Percentiles rank a stretch among this genome's conserved stretches.
Evolutionary conservation across 495 filamentous ascomycete genomes (phyloP).

Genomic region (Xeromyces bisporus): DNA sequence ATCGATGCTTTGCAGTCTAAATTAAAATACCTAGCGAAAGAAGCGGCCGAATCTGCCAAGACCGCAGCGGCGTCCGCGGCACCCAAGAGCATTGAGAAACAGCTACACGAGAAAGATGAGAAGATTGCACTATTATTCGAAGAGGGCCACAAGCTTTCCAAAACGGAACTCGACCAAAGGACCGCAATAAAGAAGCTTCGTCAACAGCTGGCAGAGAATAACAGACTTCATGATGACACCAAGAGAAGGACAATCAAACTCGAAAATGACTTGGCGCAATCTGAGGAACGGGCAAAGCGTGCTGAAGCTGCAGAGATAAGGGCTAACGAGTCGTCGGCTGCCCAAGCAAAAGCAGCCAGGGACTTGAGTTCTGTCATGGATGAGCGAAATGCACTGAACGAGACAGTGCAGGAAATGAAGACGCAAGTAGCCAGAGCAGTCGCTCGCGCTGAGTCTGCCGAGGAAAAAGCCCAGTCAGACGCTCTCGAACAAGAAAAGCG

Average conservation of each 20-base stretch:
- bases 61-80: constrained; percentile 42
- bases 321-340: constrained; percentile 44
- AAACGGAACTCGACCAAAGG: constrained; percentile 67
- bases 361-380: constrained; percentile 50
- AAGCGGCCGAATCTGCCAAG: constrained; percentile 55
- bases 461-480: constrained; percentile 48
- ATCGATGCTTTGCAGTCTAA: constrained; percentile 89
- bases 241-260: constrained; percentile 47
- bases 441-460: constrained; percentile 47
- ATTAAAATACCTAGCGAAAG: constrained; percentile 67
- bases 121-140: constrained; percentile 78
- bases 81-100: constrained; percentile 51
- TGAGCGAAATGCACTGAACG: constrained; percentile 50
- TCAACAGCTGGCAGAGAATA: constrained; percentile 42
- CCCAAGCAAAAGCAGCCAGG: constrained; percentile 47
- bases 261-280: constrained; percentile 40
- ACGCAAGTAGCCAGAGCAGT: constrained; percentile 51
- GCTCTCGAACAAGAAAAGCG: constrained; percentile 53
- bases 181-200: constrained; percentile 73
- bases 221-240: constrained; percentile 26
- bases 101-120: constrained; percentile 75
- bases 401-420: constrained; percentile 51
- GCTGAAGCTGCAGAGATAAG: constrained; percentile 51
- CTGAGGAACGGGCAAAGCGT: constrained; percentile 42
- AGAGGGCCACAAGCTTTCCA: constrained; percentile 80